Base-by-base conservation (phyloP, 192 early-diverging fungal genomes). In the Nowakowskiella sp. region DNA sequence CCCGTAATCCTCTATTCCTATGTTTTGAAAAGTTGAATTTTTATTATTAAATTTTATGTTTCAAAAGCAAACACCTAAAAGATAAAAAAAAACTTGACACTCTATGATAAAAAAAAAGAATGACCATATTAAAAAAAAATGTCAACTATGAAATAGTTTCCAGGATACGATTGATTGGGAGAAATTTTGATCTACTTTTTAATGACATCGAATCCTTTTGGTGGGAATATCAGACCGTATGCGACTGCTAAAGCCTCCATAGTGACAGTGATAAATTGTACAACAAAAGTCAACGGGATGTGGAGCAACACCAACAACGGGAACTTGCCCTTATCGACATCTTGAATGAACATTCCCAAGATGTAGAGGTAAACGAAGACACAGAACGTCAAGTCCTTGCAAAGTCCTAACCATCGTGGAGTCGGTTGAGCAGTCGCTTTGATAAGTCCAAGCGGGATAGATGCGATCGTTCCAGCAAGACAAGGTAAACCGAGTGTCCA, bases 311-410 rank as follows among this genome's bases (percentile, higher is more conserved):
- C 55, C 6, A 72, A 19, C 22, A 74, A 21, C 25, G 70, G 69
- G 44, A 72, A 66, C 24, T 53, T 55, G 29, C 61, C 64, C 56
- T 68, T 69, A 53, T 78, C 76, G 4, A 78, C 13, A 50, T 78
- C 76, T 55, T 78, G 76, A 2, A 75, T 46, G 32, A 78, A 58
- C 36, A 72, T 70, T 6, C 76, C 76, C 23, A 78, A 42, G 16
- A 78, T 4, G 66, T 78, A 78, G 6, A 78, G 61, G 49, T 78
- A 78, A 16, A 72, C 70, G 47, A 78, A 78, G 16, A 50, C 61
- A 26, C 58, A 53, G 55, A 75, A 78, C 39, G 66, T 65, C 29
- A 78, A 66, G 55, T 78, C 72, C 57, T 72, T 78, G 57, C 71
- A 28, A 29, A 74, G 52, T 33, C 69, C 76, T 57, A 78, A 72